Percentiles rank a stretch among this genome's conserved stretches.
Conservation (phyloP, 495 filamentous ascomycete species). For the Penicillium paradoxum region DNA sequence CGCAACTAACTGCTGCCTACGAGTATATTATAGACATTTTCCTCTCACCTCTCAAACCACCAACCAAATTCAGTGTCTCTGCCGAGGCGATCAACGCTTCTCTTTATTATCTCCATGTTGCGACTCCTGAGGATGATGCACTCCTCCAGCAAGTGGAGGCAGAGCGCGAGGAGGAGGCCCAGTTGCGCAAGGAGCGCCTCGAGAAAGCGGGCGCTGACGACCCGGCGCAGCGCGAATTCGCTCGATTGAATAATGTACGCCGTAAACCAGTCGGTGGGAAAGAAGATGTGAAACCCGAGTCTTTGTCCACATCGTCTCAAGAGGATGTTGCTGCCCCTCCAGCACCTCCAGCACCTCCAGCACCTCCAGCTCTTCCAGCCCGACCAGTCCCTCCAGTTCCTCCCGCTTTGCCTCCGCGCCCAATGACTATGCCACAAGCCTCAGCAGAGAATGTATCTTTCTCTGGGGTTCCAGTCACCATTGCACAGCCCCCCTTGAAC, state of each 20-base stretch:
- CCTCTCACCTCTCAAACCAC: conserved; percentile 84
- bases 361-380: conserved; percentile 16
- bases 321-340: conserved; percentile 10
- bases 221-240: conserved; percentile 26
- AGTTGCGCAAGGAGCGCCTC: conserved; percentile 38
- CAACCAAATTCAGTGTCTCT: conserved; percentile 73
- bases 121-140: conserved; percentile 56
- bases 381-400: background rate
- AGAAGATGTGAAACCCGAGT: conserved; percentile 3
- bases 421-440: conserved; percentile 14
- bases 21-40: conserved; percentile 65
- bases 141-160: conserved; percentile 44
- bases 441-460: conserved; percentile 25
- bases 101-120: conserved; percentile 85
- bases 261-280: conserved; percentile 37
- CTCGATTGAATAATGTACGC: conserved; percentile 38
- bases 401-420: conserved; percentile 15
- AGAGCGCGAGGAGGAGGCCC: conserved; percentile 40
- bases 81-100: conserved; percentile 81
- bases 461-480: conserved; percentile 13
- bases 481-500: background rate
- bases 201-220: conserved; percentile 22
- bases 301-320: conserved; percentile 14
- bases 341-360: background rate
- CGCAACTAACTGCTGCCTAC: conserved; percentile 10